These are phyloP conservation scores for Candida fluviatilis DNA, from an alignment of 805 yeast genomes.

Conservation along the genomic window DNA sequence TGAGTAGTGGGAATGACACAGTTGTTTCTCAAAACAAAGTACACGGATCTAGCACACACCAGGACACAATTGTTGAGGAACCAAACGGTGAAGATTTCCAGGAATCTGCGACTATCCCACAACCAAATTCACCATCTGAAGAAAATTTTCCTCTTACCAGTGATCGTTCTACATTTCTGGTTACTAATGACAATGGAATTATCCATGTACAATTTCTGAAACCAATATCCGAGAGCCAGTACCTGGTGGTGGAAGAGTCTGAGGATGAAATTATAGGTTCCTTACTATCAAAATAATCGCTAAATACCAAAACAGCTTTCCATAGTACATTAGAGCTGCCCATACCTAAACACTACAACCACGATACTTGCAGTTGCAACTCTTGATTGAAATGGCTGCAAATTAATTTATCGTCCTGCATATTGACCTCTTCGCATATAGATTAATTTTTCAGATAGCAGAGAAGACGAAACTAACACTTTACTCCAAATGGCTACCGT, in stretches of 20 bases:
- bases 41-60: too few species aligned
- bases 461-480: neutral
- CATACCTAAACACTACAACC: too few species aligned
- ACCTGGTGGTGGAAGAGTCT: slow-evolving; percentile 28
- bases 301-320: neutral
- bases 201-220: slow-evolving; percentile 1
- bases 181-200: neutral
- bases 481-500: slow-evolving; percentile 71
- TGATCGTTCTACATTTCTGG: neutral
- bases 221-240: slow-evolving; percentile 1
- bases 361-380: neutral
- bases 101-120: too few species aligned
- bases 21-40: too few species aligned
- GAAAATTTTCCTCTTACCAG: neutral
- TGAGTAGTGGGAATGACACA: too few species aligned
- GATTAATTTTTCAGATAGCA: slow-evolving; percentile 1
- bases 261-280: slow-evolving; percentile 28
- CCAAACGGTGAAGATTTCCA: too few species aligned
- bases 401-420: neutral
- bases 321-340: too few species aligned
- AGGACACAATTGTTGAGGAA: too few species aligned
- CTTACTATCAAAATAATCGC: slow-evolving; percentile 7
- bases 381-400: slow-evolving; percentile 1
- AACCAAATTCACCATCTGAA: neutral
- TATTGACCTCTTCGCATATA: slow-evolving; percentile 3